Base-by-base conservation (phyloP, 257 asterid genomes). In the Nyctanthes arbortristis region DNA sequence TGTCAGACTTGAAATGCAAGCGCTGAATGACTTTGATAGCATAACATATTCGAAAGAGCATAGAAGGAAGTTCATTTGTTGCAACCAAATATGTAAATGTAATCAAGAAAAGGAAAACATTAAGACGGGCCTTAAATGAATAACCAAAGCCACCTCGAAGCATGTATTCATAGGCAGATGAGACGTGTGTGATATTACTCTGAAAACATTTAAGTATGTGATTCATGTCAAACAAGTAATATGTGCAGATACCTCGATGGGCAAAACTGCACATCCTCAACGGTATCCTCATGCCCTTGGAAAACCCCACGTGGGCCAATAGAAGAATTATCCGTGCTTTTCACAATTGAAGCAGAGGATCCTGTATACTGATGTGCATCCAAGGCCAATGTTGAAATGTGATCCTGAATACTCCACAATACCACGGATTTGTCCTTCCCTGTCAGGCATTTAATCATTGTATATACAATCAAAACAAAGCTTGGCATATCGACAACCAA, bases 371-470 rank as follows among this genome's bases (percentile, higher is more conserved):
- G 89, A 30, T 83, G 72, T 75, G 78, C 84, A 71, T 79, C 95
- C 10, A 84, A 72, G 33, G 97, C 90, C 71, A 93, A 84, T 35
- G 95, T 80, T 58, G 97, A 91, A 62, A 89, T 85, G 68, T 94
- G 97, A 70, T 94, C 99, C 80, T 89, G 93, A 76, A 94, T 91
- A 72, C 96, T 91, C 99, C 99, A 94, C 68, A 94, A 75, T 27
- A 94, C 99, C 73, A 94, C 97, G 67, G 89, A 78, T 72, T 89
- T 94, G 82, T 94, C 99, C 85, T 88, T 94, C 70, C 99, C 99
- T 94, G 91, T 22, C 61, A 60, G 27, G 73, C 60, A 70, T 65
- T 66, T 39, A 61, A 71, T 58, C 47, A 52, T 63, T 63, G 75
- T 27, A 66, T 63, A 11, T 32, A 70, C 61, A 36, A 10, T 52